phyloP scores from a whole-genome alignment of 2,329 filamentous ascomycete species.

The Talaromyces albobiverticillius region DNA sequence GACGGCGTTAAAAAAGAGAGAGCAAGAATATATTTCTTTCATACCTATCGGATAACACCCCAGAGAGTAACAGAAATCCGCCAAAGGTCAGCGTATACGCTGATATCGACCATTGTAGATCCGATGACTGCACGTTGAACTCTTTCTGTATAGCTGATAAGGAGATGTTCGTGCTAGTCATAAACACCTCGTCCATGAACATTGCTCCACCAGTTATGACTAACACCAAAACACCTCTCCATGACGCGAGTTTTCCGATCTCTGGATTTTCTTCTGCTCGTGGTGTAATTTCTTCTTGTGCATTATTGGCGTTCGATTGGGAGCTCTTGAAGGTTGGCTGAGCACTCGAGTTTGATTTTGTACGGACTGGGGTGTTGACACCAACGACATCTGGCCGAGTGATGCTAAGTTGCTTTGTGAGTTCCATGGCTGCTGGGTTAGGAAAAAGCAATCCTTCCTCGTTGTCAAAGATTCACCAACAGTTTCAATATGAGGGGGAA shows the following conservation, averaged over 20 bases:
- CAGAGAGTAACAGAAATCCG: conserved; percentile 32
- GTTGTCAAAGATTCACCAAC: too few relatives aligned
- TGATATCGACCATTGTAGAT: conserved; percentile 43
- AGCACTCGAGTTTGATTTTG: too few relatives aligned
- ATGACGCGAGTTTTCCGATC: conserved; percentile 35
- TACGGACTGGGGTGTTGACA: too few relatives aligned
- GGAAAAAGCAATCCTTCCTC: too few relatives aligned
- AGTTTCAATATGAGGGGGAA: too few relatives aligned
- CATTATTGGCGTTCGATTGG: too few relatives aligned
- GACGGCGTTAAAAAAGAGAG: not conserved
- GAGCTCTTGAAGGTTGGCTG: too few relatives aligned
- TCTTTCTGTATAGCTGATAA: conserved; percentile 41
- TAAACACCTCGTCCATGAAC: conserved; percentile 46
- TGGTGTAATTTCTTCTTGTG: too few relatives aligned
- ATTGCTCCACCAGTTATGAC: conserved; percentile 43
- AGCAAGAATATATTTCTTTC: not conserved
- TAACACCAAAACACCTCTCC: conserved; percentile 38
- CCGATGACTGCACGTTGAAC: conserved; percentile 31
- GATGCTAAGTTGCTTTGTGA: too few relatives aligned
- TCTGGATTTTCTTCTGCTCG: too few relatives aligned
- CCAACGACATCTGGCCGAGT: too few relatives aligned
- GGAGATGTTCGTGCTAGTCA: conserved; percentile 43
- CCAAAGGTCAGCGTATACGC: conserved; percentile 42
- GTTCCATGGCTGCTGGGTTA: too few relatives aligned
- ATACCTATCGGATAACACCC: conserved; percentile 34